Percentiles rank a stretch among this genome's conserved stretches.
phyloP scores from a whole-genome alignment of 169 alveolate species.

The Eimeria necatrix region DNA sequence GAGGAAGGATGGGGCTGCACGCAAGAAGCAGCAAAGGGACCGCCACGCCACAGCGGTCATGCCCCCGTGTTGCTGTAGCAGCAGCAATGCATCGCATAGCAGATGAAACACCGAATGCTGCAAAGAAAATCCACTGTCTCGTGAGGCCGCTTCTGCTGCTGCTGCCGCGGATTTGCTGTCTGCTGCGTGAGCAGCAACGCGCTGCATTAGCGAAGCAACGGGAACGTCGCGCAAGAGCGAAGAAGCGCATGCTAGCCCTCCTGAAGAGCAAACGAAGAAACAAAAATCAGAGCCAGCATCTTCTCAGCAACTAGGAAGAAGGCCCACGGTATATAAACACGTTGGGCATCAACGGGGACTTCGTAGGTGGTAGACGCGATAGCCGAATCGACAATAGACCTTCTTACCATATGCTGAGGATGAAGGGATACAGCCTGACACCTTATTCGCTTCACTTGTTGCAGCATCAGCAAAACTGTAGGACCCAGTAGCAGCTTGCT shows the following conservation, averaged over 20 bases:
- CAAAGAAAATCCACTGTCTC: background rate
- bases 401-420: background rate
- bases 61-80: constrained; percentile 70
- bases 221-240: constrained; percentile 34
- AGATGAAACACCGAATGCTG: constrained; percentile 56
- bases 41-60: constrained; percentile 76
- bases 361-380: background rate
- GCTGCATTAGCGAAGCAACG: constrained; percentile 66
- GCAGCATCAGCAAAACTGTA: background rate
- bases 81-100: constrained; percentile 67
- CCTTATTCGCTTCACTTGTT: no score
- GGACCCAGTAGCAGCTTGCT: background rate
- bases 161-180: constrained; percentile 75
- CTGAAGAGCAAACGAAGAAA: background rate
- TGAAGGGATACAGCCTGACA: background rate
- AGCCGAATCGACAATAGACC: background rate
- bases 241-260: background rate
- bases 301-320: no score
- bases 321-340: no score
- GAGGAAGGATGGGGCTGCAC: constrained; percentile 52
- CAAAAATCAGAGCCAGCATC: background rate
- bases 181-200: constrained; percentile 73
- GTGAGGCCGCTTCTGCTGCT: constrained; percentile 58
- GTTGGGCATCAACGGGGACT: background rate
- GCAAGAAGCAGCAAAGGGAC: constrained; percentile 65